Conservation (phyloP, 441 rosid species). For the Syzygium malaccense region DNA sequence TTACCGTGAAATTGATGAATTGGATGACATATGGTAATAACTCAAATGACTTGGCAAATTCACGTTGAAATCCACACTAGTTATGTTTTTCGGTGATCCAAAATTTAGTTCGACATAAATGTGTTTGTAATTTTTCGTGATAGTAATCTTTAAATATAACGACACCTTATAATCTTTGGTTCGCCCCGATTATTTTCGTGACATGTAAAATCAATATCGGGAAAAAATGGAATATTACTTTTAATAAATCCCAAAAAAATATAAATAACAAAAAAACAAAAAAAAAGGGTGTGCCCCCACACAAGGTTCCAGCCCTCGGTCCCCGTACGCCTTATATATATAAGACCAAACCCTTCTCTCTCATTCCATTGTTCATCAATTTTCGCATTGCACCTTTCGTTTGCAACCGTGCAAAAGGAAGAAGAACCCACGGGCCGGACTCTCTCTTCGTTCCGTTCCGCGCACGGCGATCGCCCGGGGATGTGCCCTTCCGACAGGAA, state of each 20-base stretch:
- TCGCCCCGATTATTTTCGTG: background rate
- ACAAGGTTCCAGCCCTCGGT: background rate
- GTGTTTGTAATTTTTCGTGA: too few relatives aligned
- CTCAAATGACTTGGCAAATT: too few relatives aligned
- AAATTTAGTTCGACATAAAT: too few relatives aligned
- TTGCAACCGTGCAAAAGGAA: background rate
- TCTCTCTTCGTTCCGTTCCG: background rate
- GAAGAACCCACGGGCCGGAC: background rate
- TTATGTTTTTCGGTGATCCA: too few relatives aligned
- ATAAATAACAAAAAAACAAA: background rate
- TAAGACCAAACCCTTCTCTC: background rate
- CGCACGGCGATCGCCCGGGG: conserved; percentile 23
- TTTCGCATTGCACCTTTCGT: background rate
- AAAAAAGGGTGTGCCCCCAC: background rate
- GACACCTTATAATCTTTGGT: too few relatives aligned
- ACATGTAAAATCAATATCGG: background rate
- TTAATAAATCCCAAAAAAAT: background rate
- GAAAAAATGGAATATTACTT: background rate
- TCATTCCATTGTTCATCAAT: background rate
- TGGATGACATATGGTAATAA: too few relatives aligned
- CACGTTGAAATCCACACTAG: too few relatives aligned
- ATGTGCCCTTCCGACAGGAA: conserved; percentile 10
- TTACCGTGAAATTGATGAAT: too few relatives aligned
- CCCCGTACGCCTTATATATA: background rate
- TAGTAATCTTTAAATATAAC: too few relatives aligned